Evolutionary conservation across 495 filamentous ascomycete genomes (phyloP), one percentile per base, ranked within the genome.

Genomic region (Penicillium cataractarum): DNA sequence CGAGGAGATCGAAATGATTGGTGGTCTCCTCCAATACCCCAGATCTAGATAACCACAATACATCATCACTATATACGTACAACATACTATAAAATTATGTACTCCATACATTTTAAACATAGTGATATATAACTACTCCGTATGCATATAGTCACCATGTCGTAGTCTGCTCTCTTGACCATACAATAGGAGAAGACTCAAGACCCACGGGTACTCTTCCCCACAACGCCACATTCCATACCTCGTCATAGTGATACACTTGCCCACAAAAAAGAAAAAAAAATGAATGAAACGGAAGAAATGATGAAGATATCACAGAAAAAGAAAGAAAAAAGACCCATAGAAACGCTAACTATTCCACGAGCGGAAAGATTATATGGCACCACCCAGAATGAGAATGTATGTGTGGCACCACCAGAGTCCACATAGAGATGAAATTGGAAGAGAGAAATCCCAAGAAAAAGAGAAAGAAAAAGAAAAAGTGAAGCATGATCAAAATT

Each of bases 381-480:
- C 46, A 49, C 46, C 46, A 17, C 9, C 46, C 4, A 26, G 24
- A 29, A n/a, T 17, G 13, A 10, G 9, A n/a, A n/a, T n/a, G n/a
- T 6, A 10, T 46, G 44, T 48, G 22, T 12, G 21, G 44, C 22
- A 7, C 44, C 44, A 48, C 15, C n/a, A 48, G 9, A 24, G 50
- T 49, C 32, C 27, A 50, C 6, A 39, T 39, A 15, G 13, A 15
- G 13, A 39, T 39, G 3, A 39, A 42, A 21, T 21, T 12, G 42
- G 22, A 42, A 48, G 54, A 17, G 12, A 12, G 24, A 46, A 27
- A 31, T n/a, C n/a, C n/a, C n/a, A n/a, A n/a, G n/a, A n/a, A n/a
- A 48, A 60, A 17, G 12, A 12, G 24, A 46, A 27, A 31, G 31
- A 31, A 51, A 46, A 29, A 35, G 60, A 56, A 62, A 31, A 7